phyloP scores from a whole-genome alignment of 2,329 filamentous ascomycete genomes.

The Aspergillus proliferans region DNA sequence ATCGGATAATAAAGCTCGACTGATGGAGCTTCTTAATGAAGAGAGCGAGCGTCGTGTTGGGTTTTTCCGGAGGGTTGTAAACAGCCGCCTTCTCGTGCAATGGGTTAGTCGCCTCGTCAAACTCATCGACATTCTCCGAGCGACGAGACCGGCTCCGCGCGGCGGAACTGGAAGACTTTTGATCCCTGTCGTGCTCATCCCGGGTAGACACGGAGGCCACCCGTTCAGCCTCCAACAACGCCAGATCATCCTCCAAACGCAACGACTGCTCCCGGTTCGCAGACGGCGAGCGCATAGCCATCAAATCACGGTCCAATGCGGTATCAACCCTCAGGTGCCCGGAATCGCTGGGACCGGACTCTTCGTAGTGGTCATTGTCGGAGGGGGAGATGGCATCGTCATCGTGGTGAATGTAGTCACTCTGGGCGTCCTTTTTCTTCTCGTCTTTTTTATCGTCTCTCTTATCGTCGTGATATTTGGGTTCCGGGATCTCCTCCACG shows the following conservation, averaged over 20 bases:
- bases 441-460: slow-evolving; percentile 8
- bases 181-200: slow-evolving; percentile 23
- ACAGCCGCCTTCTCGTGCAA: slow-evolving; percentile 60
- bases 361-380: slow-evolving; percentile 27
- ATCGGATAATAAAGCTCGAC: slow-evolving; percentile 61
- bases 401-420: background rate
- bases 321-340: slow-evolving; percentile 24
- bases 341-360: slow-evolving; percentile 4
- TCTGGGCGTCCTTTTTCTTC: background rate
- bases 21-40: slow-evolving; percentile 60
- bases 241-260: slow-evolving; percentile 60
- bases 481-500: slow-evolving; percentile 21
- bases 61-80: slow-evolving; percentile 60
- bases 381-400: slow-evolving; percentile 21
- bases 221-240: slow-evolving; percentile 59
- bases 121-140: slow-evolving; percentile 57
- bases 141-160: slow-evolving; percentile 48
- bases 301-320: slow-evolving; percentile 8
- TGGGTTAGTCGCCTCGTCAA: slow-evolving; percentile 62
- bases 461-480: slow-evolving; percentile 21
- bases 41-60: slow-evolving; percentile 55
- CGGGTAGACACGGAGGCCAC: slow-evolving; percentile 45
- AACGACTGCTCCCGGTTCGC: slow-evolving; percentile 54
- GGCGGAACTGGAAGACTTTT: slow-evolving; percentile 39
- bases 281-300: slow-evolving; percentile 44